Evolutionary conservation across 1,139 yeast species (phyloP), one percentile per base, ranked within the genome.

Genomic region (Hemisphaericaspora lyxosophila): DNA sequence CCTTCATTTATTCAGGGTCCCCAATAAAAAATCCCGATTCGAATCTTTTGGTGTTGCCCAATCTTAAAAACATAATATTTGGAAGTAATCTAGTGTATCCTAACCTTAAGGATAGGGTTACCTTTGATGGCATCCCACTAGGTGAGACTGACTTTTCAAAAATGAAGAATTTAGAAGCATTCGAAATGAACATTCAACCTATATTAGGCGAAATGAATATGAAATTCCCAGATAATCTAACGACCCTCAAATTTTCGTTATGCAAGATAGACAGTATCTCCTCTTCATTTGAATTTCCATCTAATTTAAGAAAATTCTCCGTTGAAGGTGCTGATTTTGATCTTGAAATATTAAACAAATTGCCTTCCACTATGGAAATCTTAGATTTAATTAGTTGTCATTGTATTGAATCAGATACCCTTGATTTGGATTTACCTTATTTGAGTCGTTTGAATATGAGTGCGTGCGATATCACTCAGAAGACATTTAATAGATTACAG

Each of bases 121-220:
- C 31, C 2, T 28, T 28, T 28, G 29, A 33, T 26, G 35, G 35
- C 13, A 26, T 26, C 11, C 31, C 35, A 5, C 24, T 33, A 19
- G 35, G 35, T 17, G 22, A 20, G 14, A 5, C 35, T 9, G 25
- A 33, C 19, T 33, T 33, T 19, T 22, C 28, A 26, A 20, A 26
- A 9, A 26, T 26, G 30, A 19, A 12, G 23, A 33, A 26, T 26
- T 33, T 33, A 12, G 23, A 19, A 19, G 26, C 20, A 13, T 19
- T 33, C 12, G 35, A 33, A 26, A 26, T 33, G 35, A 26, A 33
- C 23, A 27, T 27, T 8, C 28, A 26, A 19, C 35, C 35, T 4
- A 33, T 33, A 4, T 33, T 33, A n/a, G 35, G 35, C 9, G 26
- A 33, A 13, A 13, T 33, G 16, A 33, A 33, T 26, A 33, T 33